A percentile compares a stretch with the other conserved stretches of the same genome.
Evolutionary conservation across 306 rosid species (phyloP).

Genomic region (Sphenostylis stenocarpa): DNA sequence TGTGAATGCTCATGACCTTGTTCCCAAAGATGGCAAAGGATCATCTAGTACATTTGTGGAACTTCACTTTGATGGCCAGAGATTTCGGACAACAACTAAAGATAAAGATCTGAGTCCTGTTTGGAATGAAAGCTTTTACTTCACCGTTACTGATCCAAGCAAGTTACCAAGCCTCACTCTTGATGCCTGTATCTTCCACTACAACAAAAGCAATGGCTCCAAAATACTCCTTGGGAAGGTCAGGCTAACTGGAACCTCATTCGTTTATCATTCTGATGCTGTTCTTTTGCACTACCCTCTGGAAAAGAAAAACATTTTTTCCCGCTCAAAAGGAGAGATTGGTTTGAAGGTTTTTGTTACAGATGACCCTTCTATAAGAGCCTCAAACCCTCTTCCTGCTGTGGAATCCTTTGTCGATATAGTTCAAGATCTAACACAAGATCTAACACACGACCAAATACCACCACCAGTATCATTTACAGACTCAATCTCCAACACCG

Average conservation of each 20-base stretch:
- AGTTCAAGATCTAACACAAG: constrained; percentile 29
- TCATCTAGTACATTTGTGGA: constrained; percentile 71
- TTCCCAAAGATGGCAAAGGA: constrained; percentile 80
- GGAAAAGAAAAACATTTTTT: constrained; percentile 60
- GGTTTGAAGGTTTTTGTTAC: constrained; percentile 87
- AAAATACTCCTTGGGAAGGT: constrained; percentile 66
- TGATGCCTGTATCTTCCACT: constrained; percentile 61
- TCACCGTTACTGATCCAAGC: constrained; percentile 76
- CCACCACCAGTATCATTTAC: constrained; percentile 39
- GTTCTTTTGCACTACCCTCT: constrained; percentile 81
- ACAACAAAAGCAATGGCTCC: constrained; percentile 43
- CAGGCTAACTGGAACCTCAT: constrained; percentile 76
- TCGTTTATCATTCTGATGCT: constrained; percentile 83
- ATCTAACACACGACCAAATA: constrained; percentile 33
- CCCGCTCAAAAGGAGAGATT: constrained; percentile 80
- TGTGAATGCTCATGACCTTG: constrained; percentile 76
- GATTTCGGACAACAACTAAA: constrained; percentile 65
- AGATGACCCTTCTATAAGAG: constrained; percentile 61
- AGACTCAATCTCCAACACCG: constrained; percentile 32
- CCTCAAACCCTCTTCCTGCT: constrained; percentile 78
- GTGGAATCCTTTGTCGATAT: constrained; percentile 45
- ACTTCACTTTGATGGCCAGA: constrained; percentile 79
- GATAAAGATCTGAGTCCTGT: constrained; percentile 75
- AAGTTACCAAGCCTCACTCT: constrained; percentile 54
- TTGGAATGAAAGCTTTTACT: constrained; percentile 87